Evolutionary conservation across 2,329 filamentous ascomycete species (phyloP), one percentile per base, ranked within the genome.

Genomic region (Aquanectria penicillioides): DNA sequence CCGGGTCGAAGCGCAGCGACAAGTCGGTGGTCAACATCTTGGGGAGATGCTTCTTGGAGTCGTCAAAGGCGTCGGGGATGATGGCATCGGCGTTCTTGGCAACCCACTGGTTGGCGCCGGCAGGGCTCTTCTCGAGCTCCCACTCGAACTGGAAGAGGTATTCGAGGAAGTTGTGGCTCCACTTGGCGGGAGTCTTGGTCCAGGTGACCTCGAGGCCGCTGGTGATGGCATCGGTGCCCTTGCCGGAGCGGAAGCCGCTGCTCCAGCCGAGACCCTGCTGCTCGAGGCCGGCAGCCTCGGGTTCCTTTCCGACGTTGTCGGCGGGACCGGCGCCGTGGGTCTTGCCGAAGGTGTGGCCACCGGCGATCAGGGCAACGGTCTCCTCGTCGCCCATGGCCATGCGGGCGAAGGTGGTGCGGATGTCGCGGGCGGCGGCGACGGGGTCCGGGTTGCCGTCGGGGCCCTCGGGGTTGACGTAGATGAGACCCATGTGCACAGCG

Each of bases 301-400:
- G 91, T 75, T 92, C 90, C 20, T 79, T 77, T 59, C 88, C 89
- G 46, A 92, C 82, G 65, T 92, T 83, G 63, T 63, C 59, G 28
- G 55, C 62, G 26, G 65, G 54, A 20, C 33, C 90, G 26, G 91
- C 90, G 68, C 91, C 91, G 76, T 94, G 91, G 0, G 90, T 92
- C 85, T 94, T 94, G 69, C 91, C 91, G 68, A 94, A 92, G 22
- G 86, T 83, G 81, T 94, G 91, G 33, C 91, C 91, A 71, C 91
- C 91, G 33, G 88, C 88, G 72, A 94, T 93, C 40, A 94, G 79
- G 12, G 91, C 90, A 51, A 91, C 90, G 0, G 91, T 94, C 81
- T 94, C 91, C 77, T 91, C 87, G 72, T 93, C 89, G 72, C 91
- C 87, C 91, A 94, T 93, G 61, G 87, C 90, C 90, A 94, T 93